Evolutionary conservation across 768 basidiomycete species (phyloP).

Genomic region (Boletus edulis): DNA sequence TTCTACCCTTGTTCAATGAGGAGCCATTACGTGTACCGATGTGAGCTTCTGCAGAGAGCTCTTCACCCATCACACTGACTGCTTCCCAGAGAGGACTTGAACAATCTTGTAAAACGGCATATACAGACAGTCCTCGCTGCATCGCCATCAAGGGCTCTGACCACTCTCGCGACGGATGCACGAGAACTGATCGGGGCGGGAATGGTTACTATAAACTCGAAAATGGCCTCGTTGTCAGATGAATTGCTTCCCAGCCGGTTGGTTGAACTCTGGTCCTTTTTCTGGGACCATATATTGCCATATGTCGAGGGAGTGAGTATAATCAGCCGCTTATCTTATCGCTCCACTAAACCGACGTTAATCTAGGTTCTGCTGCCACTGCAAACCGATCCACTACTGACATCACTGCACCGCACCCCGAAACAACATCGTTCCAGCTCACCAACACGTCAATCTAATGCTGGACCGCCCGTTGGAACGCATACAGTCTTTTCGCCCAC

Average conservation of each 20-base stretch:
- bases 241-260: slow-evolving; percentile 73
- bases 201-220: slow-evolving; percentile 91
- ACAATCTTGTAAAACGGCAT: slow-evolving; percentile 75
- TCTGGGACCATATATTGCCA: slow-evolving; percentile 86
- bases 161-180: slow-evolving; percentile 73
- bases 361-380: slow-evolving; percentile 56
- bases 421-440: slow-evolving; percentile 54
- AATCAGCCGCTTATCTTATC: background rate
- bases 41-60: slow-evolving; percentile 38
- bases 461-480: slow-evolving; percentile 25
- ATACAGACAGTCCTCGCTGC: slow-evolving; percentile 71
- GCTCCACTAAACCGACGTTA: slow-evolving; percentile 22
- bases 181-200: slow-evolving; percentile 81
- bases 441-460: slow-evolving; percentile 51
- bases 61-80: slow-evolving; percentile 9
- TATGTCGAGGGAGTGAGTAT: slow-evolving; percentile 80
- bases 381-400: slow-evolving; percentile 61
- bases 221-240: slow-evolving; percentile 73
- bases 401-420: slow-evolving; percentile 64
- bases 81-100: slow-evolving; percentile 77
- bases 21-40: slow-evolving; percentile 84
- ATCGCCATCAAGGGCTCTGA: slow-evolving; percentile 70
- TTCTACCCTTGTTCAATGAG: slow-evolving; percentile 89
- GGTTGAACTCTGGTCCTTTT: slow-evolving; percentile 90
- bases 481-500: slow-evolving; percentile 40